Evolutionary conservation across 345 rosid species (phyloP).

Genomic region (Populus nigra): DNA sequence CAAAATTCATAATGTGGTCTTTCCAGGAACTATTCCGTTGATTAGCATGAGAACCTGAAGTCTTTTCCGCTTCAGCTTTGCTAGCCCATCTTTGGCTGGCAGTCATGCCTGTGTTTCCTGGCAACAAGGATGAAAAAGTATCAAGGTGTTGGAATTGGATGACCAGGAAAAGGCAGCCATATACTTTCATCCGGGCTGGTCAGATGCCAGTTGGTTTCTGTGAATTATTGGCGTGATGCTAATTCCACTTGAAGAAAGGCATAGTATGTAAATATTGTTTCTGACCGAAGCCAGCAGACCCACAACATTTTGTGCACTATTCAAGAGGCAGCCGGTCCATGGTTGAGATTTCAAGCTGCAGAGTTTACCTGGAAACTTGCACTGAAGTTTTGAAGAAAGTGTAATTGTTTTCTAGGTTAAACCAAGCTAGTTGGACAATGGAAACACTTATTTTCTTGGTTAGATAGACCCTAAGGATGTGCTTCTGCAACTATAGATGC

Average conservation of each 20-base stretch:
- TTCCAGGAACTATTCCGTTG: constrained; percentile 66
- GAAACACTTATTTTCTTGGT: neutral
- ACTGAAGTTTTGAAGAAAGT: neutral
- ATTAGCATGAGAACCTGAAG: constrained; percentile 4
- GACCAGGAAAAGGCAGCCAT: neutral
- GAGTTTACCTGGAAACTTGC: neutral
- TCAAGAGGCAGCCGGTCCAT: neutral
- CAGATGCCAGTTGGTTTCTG: constrained; percentile 1
- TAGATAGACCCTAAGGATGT: neutral
- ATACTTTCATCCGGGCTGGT: neutral
- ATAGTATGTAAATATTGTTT: neutral
- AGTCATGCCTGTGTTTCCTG: neutral
- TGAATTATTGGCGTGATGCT: constrained; percentile 1
- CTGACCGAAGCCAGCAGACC: neutral
- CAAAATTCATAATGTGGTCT: constrained; percentile 94
- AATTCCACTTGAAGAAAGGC: neutral
- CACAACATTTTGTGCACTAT: neutral
- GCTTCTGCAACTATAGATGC: neutral
- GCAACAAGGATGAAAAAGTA: neutral
- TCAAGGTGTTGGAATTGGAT: neutral
- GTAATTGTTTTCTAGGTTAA: neutral
- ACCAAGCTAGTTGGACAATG: neutral
- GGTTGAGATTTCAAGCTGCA: neutral
- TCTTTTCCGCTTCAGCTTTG: neutral
- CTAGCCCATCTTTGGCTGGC: neutral